phyloP scores from a whole-genome alignment of 352 stramenopile genomes.

The Pythium chondricola region DNA sequence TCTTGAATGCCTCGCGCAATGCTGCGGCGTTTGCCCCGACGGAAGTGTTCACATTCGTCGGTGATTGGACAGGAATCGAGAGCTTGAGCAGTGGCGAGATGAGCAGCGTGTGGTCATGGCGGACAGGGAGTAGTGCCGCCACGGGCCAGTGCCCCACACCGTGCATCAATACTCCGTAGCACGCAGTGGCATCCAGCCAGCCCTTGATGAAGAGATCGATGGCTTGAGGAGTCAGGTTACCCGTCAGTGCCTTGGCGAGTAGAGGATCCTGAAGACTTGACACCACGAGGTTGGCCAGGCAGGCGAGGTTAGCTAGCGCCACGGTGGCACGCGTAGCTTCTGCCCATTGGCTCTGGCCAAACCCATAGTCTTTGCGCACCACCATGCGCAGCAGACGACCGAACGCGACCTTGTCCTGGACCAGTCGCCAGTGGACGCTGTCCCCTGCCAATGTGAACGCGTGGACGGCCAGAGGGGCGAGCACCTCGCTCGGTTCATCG shows the following conservation, averaged over 20 bases:
- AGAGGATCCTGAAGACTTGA: conserved; percentile 32
- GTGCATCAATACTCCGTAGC: conserved; percentile 20
- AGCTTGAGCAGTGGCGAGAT: conserved; percentile 18
- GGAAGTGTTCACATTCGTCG: background rate
- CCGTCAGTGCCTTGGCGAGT: conserved; percentile 52
- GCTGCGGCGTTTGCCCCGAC: conserved; percentile 13
- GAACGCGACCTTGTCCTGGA: conserved; percentile 70
- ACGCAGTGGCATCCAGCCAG: conserved; percentile 19
- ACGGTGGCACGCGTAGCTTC: conserved; percentile 47
- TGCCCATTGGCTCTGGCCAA: conserved; percentile 55
- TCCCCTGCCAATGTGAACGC: conserved; percentile 54
- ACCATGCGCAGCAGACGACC: conserved; percentile 59
- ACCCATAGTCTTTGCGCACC: conserved; percentile 48
- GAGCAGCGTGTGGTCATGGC: conserved; percentile 14
- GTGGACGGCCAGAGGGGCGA: conserved; percentile 63
- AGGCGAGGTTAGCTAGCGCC: conserved; percentile 56
- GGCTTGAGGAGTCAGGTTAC: conserved; percentile 25
- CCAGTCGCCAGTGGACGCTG: conserved; percentile 40
- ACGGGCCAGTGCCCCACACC: conserved; percentile 14
- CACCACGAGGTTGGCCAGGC: conserved; percentile 46
- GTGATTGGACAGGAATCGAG: conserved; percentile 3
- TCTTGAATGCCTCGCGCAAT: conserved; percentile 34
- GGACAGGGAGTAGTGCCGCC: conserved; percentile 1
- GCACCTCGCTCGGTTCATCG: conserved; percentile 31
- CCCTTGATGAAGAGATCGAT: conserved; percentile 5